Base-by-base conservation (phyloP, 139 green algal genomes). In the Marvania coccoides region DNA sequence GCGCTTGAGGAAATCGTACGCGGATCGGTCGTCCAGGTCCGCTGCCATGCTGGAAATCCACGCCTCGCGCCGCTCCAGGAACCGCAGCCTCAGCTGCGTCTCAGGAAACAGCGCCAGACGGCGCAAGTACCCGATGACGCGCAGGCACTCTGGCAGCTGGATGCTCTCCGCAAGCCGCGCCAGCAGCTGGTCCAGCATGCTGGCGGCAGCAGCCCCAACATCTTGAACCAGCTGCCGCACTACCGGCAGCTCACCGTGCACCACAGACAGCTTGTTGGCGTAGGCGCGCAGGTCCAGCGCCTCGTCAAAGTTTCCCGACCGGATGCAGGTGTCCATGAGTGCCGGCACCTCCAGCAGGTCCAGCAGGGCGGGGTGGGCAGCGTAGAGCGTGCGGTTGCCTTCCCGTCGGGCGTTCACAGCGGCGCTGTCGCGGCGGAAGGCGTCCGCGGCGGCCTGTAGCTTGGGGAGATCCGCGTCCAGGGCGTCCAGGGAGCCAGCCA, bases 261-360 rank as follows among this genome's bases (percentile, higher is more conserved):
- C 34, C 14, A 70, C 47, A 9, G 47, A 33, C 51, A 83, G 13
- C 47, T 69, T 73, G 23, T 37, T 38, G 15, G 36, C 53, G 40
- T 29, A 77, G 4, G 53, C 30, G 23, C 91, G 79, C 58, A 99
- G 81, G 69, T 98, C 94, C 66, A 99, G 82, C 4, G 94, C 92
- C 74, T 99, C 94, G 74, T 99, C 94, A 78, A 94, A 97, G 73
- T 89, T 90, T 24, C 88, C 89, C 54, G 93, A 93, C 38, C 91
- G 83, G 36, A 96, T 84, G 67, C 94, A 99, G 19, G 89, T 92
- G 71, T 97, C 91, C 87, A 97, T 96, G 48, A 98, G 82, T 78
- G 92, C 79, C 12, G 94, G 91, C 38, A 96, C 82, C 72, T 99
- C 94, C 40, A 99, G 79, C 7, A 99, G 60, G 70, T 98, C 94